Evolutionary conservation across 441 rosid genomes (phyloP).

Genomic region (Melastoma candidum): DNA sequence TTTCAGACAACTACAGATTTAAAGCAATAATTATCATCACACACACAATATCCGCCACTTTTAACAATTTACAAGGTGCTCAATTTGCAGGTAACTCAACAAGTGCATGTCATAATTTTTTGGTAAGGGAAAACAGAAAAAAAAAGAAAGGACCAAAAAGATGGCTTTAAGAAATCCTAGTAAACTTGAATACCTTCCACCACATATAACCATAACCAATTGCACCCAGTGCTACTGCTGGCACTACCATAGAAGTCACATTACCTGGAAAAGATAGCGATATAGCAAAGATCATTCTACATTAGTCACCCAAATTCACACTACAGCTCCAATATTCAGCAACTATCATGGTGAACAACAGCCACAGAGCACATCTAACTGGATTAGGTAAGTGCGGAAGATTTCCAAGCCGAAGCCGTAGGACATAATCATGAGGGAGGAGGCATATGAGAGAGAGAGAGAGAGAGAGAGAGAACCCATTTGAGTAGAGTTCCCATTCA

Average conservation of each 20-base stretch:
- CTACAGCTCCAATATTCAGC: too few species aligned
- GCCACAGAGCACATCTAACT: too few species aligned
- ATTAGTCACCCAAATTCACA: not conserved
- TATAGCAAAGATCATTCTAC: conserved; percentile 5
- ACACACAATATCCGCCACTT: too few species aligned
- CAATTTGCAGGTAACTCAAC: not conserved
- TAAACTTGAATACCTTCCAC: conserved; percentile 67
- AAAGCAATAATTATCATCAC: too few species aligned
- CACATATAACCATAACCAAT: conserved; percentile 98
- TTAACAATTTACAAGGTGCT: too few species aligned
- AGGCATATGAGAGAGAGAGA: not conserved
- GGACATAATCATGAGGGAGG: not conserved
- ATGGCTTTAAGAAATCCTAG: not conserved
- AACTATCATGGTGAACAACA: too few species aligned
- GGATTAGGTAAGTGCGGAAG: not conserved
- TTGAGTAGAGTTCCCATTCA: conserved; percentile 58
- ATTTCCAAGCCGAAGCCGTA: not conserved
- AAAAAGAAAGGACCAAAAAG: not conserved
- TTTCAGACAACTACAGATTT: too few species aligned
- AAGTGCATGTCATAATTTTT: not conserved
- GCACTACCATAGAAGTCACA: conserved; percentile 43
- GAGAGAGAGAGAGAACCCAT: conserved; percentile 18
- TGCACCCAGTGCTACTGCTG: conserved; percentile 80
- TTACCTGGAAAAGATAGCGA: conserved; percentile 34
- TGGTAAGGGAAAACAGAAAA: not conserved